Conservation (phyloP, 2,329 filamentous ascomycete species). For the Aspergillus sp. region DNA sequence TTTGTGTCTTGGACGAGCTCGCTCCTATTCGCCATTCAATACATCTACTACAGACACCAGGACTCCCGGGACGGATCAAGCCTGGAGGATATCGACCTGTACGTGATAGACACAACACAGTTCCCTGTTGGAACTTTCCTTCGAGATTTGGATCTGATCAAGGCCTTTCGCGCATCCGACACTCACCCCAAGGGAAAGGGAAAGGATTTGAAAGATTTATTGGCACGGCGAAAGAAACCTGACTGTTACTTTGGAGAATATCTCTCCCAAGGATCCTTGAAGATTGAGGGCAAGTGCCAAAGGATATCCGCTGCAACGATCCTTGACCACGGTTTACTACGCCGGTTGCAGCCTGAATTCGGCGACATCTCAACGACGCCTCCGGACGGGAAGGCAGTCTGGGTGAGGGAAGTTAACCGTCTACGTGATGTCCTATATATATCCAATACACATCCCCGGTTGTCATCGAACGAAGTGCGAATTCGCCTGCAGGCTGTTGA, state of each 20-base stretch:
- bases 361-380: not conserved
- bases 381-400: not conserved
- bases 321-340: not conserved
- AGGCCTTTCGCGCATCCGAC: not conserved
- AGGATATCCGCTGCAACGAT: not conserved
- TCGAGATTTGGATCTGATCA: not conserved
- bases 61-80: not conserved
- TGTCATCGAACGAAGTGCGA: not conserved
- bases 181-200: not conserved
- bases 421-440: accelerated
- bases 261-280: not conserved
- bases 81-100: not conserved
- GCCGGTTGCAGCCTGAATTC: not conserved
- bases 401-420: not conserved
- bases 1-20: conserved; percentile 21
- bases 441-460: accelerated
- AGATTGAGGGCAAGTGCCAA: not conserved
- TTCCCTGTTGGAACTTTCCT: not conserved
- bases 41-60: conserved; percentile 20
- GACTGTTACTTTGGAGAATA: not conserved
- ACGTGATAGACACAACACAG: not conserved
- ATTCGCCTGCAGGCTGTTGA: not conserved
- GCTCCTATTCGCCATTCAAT: conserved; percentile 16
- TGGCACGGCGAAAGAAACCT: accelerated
- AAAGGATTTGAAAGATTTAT: not conserved